Percentiles rank a stretch among this genome's conserved stretches.
These are phyloP conservation scores for Xanthoconium stramineum DNA, from an alignment of 768 basidiomycete genomes.

Conservation along the genomic window DNA sequence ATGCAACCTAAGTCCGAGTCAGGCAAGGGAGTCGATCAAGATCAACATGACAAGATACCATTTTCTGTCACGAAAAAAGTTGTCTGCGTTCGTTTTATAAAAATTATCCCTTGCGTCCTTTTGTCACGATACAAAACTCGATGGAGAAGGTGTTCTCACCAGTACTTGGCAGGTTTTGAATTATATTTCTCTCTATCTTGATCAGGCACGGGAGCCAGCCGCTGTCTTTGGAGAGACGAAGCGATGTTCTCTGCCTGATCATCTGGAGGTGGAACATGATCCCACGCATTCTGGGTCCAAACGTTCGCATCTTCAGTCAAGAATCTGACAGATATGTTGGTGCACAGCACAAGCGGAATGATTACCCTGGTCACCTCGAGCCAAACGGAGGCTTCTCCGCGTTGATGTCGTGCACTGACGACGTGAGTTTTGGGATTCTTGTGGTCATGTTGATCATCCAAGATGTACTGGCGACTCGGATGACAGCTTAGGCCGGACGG, in stretches of 20 bases:
- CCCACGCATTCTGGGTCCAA: conserved; percentile 90
- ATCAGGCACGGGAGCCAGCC: conserved; percentile 65
- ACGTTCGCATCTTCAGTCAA: conserved; percentile 68
- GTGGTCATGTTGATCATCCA: conserved; percentile 10
- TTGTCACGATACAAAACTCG: conserved; percentile 24
- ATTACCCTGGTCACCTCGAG: conserved; percentile 46
- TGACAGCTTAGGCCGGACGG: too few relatives aligned
- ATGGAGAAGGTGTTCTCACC: conserved; percentile 42
- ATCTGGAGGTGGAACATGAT: conserved; percentile 79
- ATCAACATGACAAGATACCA: conserved; percentile 45
- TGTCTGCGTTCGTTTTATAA: conserved; percentile 78
- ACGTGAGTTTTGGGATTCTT: conserved; percentile 39
- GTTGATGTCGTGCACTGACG: conserved; percentile 63
- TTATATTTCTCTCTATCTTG: conserved; percentile 72
- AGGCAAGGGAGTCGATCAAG: background rate
- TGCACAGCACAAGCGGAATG: background rate
- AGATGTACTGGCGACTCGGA: too few relatives aligned
- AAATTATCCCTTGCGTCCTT: conserved; percentile 76
- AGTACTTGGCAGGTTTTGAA: conserved; percentile 67
- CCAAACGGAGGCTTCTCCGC: conserved; percentile 66
- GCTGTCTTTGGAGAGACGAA: conserved; percentile 68
- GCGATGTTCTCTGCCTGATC: conserved; percentile 77
- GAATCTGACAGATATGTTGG: conserved; percentile 44
- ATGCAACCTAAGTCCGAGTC: conserved; percentile 56
- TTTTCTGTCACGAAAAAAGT: conserved; percentile 94